These are phyloP conservation scores for Rhododendron griersonianum DNA, from an alignment of 148 eudicot genomes.

Conservation along the genomic window DNA sequence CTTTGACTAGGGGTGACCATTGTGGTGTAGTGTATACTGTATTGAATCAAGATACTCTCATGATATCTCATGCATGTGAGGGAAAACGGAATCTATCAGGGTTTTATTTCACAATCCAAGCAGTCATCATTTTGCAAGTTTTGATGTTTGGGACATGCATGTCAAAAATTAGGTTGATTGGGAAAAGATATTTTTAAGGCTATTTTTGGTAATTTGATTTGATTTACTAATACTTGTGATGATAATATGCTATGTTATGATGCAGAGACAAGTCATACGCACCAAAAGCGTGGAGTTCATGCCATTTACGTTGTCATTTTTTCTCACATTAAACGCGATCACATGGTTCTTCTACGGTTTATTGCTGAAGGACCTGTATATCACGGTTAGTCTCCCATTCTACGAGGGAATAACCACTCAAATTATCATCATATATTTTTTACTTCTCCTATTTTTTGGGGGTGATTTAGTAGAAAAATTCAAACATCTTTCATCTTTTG, in stretches of 20 bases:
- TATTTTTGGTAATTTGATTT: background rate
- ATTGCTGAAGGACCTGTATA: constrained; percentile 38
- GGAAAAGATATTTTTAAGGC: background rate
- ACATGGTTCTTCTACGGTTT: constrained; percentile 79
- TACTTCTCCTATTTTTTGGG: background rate
- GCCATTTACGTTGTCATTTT: constrained; percentile 72
- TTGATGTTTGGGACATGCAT: background rate
- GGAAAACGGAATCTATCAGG: no score
- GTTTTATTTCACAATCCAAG: no score
- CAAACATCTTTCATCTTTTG: background rate
- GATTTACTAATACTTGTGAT: background rate
- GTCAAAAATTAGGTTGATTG: no score
- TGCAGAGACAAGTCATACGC: constrained; percentile 68
- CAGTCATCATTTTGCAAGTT: background rate
- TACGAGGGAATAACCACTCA: background rate
- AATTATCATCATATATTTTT: background rate
- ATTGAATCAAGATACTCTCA: no score
- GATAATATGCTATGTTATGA: background rate
- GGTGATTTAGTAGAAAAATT: background rate
- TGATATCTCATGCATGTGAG: background rate
- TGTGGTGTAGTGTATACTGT: background rate
- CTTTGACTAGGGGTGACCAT: background rate
- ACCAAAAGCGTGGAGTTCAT: constrained; percentile 81
- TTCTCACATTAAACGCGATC: constrained; percentile 56
- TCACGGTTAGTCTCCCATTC: constrained; percentile 33